Percentiles rank a stretch among this genome's conserved stretches.
Conservation (phyloP, 371 early-diverging fungal species). For the Rhizomucor miehei region DNA sequence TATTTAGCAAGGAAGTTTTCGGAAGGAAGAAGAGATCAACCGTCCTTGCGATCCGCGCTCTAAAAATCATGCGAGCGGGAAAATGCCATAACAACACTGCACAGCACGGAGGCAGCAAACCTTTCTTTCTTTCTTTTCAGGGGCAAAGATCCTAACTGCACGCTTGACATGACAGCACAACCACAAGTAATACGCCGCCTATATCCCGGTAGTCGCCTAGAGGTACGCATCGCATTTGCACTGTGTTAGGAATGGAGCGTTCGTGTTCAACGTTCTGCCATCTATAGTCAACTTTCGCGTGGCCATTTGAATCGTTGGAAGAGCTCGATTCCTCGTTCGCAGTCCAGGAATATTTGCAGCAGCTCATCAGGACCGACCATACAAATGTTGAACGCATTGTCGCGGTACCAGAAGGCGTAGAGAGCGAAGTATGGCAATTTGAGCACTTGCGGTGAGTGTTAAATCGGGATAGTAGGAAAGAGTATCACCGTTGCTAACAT, state of each 20-base stretch:
- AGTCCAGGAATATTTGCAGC: constrained; percentile 85
- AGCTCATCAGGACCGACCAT: constrained; percentile 64
- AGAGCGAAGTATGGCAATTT: constrained; percentile 81
- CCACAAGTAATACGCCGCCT: constrained; percentile 19
- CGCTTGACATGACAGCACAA: too few relatives aligned
- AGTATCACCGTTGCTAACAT: constrained; percentile 38
- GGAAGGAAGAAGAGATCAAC: too few relatives aligned
- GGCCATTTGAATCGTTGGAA: constrained; percentile 55
- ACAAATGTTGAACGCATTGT: constrained; percentile 63
- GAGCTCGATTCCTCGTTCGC: constrained; percentile 73
- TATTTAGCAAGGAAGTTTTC: too few relatives aligned
- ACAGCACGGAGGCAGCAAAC: too few relatives aligned
- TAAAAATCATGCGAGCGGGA: too few relatives aligned
- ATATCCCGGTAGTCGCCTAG: constrained; percentile 37
- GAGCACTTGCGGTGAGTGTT: constrained; percentile 81
- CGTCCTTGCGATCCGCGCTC: too few relatives aligned
- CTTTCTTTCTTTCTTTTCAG: too few relatives aligned
- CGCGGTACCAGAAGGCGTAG: constrained; percentile 65
- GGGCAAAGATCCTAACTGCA: too few relatives aligned
- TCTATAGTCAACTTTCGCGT: constrained; percentile 39
- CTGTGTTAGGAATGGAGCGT: too few relatives aligned
- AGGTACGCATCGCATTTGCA: constrained; percentile 25
- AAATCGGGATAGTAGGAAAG: neutral
- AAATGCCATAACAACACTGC: too few relatives aligned
- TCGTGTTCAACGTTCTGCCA: too few relatives aligned